Evolutionary conservation across 2,329 filamentous ascomycete species (phyloP), one percentile per base, ranked within the genome.

Genomic region (Escovopsis sp.): DNA sequence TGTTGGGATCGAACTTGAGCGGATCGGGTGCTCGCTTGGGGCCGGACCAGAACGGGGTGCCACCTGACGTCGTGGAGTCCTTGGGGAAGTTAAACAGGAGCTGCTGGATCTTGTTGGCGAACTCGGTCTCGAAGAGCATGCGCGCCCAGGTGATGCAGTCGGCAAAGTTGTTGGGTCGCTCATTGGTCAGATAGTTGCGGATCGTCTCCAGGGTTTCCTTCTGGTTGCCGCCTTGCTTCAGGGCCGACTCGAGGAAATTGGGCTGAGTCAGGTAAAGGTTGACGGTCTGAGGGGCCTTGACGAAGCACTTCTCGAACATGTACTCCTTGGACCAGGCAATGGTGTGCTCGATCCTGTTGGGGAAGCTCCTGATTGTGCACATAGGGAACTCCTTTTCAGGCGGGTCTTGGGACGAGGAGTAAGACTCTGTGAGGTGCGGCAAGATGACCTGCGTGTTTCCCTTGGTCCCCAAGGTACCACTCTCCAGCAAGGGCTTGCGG

Each of bases 361-460:
- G 91, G 71, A 98, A 98, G 63, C 88, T 95, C 57, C 85, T 79
- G 48, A 98, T 73, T 5, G 91, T 96, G 63, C 91, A 98, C 88
- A 96, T 96, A 1, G 91, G 91, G 73, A 98, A 96, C 1, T 91
- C 94, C 67, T 95, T 87, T 71, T 98, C 93, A 0, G 91, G 91
- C 1, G 91, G 91, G 60, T 98, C 93, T 60, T 95, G 89, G 18
- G 91, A 96, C 4, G 69, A 73, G 1, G 91, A 95, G 68, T 98
- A 98, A 1, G 91, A 96, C 63, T 98, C 93, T 1, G 91, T 96
- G 49, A 95, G 67, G 53, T 78, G 75, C 10, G 91, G 93, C 44
- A 98, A 73, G 39, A 98, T 80, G 46, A 98, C 91, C 58, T 98
- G 91, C 6, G 87, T 94, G 67, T 98, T 98, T 56, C 91, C 91